Conservation (phyloP, 192 early-diverging fungal genomes). For the Podila verticillata region DNA sequence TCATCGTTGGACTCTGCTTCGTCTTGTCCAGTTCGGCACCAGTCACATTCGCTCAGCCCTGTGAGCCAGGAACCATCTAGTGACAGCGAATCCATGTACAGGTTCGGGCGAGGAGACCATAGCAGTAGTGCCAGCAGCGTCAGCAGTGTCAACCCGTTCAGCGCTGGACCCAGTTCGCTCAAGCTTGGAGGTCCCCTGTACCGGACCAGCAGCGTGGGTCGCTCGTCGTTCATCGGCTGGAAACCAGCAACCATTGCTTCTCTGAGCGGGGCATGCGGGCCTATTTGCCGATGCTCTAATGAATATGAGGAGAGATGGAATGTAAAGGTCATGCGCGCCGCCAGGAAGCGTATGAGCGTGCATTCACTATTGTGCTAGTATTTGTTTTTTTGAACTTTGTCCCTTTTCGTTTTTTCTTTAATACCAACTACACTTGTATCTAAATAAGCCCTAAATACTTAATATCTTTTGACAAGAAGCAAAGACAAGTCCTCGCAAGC, state of each 20-base stretch:
- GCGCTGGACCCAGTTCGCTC: slow-evolving; percentile 33
- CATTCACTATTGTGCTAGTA: slow-evolving; percentile 41
- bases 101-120: neutral
- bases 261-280: slow-evolving; percentile 42
- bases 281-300: slow-evolving; percentile 36
- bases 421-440: neutral
- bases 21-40: neutral
- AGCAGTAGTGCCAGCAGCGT: neutral
- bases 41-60: neutral
- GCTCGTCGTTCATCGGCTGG: slow-evolving; percentile 21
- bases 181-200: neutral
- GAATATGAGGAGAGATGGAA: slow-evolving; percentile 46
- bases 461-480: neutral
- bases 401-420: neutral
- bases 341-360: slow-evolving; percentile 49
- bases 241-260: slow-evolving; percentile 3
- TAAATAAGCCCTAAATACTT: too few species aligned
- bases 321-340: slow-evolving; percentile 43
- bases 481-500: too few species aligned
- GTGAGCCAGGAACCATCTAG: neutral
- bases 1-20: neutral
- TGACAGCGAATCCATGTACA: neutral
- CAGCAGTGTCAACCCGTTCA: slow-evolving; percentile 28
- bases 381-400: neutral
- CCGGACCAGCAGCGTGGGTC: slow-evolving; percentile 31